Base-by-base conservation (phyloP, 129 eudicot species). In the Helichrysum umbraculigerum region DNA sequence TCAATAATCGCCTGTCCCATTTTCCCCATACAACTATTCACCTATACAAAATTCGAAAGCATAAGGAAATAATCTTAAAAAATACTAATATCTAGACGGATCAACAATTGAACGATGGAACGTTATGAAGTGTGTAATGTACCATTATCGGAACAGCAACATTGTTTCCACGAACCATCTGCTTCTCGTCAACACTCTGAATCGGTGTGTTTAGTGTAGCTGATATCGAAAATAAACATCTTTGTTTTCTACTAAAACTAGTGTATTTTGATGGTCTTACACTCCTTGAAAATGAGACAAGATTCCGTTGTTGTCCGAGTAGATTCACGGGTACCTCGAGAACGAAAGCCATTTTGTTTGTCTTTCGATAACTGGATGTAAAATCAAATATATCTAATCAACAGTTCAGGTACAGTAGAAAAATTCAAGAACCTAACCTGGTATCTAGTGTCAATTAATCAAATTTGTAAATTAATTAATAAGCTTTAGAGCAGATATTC, bases 1-100 rank as follows among this genome's bases (percentile, higher is more conserved):
- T 90, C 92, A 41, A 92, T 87, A 79, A 93, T 93, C 20, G 98
- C 86, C 81, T 87, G 88, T 0, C 98, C 98, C 95, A 93, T 90
- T 82, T 90, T 90, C 29, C 98, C 98, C 50, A 86, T 86, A 82
- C 92, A 88, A 62, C 96, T 89, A 83, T 93, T 93, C 33, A 93
- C 97, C 98, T 93, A 75, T 34, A 73, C 51, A 37, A 16, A 44
- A 37, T 34, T 12, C 17, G 4, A 64, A 35, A 35, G 7, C 25
- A 32, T 32, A 19, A 66, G 2, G n/a, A 5, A 63, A 2, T 29
- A 30, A 29, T 15, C 15, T 63, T 5, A 2, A 30, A 63, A 0
- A 29, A 29, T 14, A 63, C 6, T 14, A 47, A 47, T 47, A 0
- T 47, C n/a, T 12, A 21, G 6, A 54, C 20, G 66, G 59, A 58